Conservation (phyloP, 768 basidiomycete species). For the Lentinula detonsa region DNA sequence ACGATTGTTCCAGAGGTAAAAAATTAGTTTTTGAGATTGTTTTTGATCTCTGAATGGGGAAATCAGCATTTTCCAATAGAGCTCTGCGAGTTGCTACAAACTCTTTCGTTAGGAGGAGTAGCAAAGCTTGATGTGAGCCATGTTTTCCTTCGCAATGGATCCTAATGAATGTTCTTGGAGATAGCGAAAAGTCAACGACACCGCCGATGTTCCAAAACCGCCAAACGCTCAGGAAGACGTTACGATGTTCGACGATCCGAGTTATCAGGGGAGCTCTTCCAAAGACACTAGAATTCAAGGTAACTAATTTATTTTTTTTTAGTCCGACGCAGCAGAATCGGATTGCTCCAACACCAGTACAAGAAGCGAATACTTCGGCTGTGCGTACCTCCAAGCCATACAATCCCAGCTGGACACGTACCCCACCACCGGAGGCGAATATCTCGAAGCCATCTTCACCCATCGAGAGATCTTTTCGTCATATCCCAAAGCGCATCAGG, state of each 20-base stretch:
- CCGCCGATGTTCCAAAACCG: slow-evolving; percentile 10
- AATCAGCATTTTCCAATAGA: slow-evolving; percentile 29
- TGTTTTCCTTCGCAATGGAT: neutral
- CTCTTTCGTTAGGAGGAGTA: slow-evolving; percentile 9
- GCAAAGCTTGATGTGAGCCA: slow-evolving; percentile 21
- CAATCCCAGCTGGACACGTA: slow-evolving; percentile 49
- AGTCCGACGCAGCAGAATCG: slow-evolving; percentile 37
- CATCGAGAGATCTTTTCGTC: slow-evolving; percentile 66
- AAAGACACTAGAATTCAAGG: neutral
- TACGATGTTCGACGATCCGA: slow-evolving; percentile 39
- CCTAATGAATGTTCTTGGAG: slow-evolving; percentile 29
- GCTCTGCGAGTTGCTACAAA: slow-evolving; percentile 46
- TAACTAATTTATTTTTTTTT: neutral
- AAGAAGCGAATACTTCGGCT: slow-evolving; percentile 40
- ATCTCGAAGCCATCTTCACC: slow-evolving; percentile 72
- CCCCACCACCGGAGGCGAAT: slow-evolving; percentile 63
- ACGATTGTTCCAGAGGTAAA: neutral
- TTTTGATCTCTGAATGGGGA: neutral
- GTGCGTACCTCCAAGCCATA: slow-evolving; percentile 57
- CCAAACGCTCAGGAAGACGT: slow-evolving; percentile 23
- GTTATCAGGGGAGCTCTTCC: slow-evolving; percentile 26
- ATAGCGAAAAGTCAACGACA: slow-evolving; percentile 30
- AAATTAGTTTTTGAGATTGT: too few species aligned
- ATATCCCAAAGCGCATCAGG: slow-evolving; percentile 55
- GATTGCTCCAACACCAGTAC: slow-evolving; percentile 39